Evolutionary conservation across 495 filamentous ascomycete species (phyloP).

Genomic region (Aspergillus haitiensis): DNA sequence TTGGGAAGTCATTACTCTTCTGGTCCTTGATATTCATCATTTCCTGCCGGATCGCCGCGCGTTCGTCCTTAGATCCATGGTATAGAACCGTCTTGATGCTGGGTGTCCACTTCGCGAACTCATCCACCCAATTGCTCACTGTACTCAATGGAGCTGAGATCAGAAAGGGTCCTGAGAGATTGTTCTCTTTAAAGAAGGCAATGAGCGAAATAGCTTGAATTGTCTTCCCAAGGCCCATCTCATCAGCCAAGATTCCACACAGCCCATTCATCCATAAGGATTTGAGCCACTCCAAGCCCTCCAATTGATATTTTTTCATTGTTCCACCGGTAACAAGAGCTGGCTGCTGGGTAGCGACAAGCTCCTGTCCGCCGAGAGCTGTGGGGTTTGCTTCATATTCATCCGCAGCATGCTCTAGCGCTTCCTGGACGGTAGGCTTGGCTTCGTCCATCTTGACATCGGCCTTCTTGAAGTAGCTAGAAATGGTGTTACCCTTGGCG

Average conservation of each 20-base stretch:
- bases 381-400: slow-evolving; percentile 58
- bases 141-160: slow-evolving; percentile 90
- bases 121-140: slow-evolving; percentile 93
- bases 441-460: slow-evolving; percentile 54
- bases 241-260: slow-evolving; percentile 93
- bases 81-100: slow-evolving; percentile 84
- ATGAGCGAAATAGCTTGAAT: slow-evolving; percentile 91
- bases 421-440: slow-evolving; percentile 53
- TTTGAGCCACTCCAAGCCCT: slow-evolving; percentile 90
- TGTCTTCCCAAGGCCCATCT: slow-evolving; percentile 97
- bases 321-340: slow-evolving; percentile 79
- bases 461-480: slow-evolving; percentile 59
- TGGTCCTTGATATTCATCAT: slow-evolving; percentile 60
- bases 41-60: slow-evolving; percentile 66
- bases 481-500: slow-evolving; percentile 46
- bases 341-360: slow-evolving; percentile 82
- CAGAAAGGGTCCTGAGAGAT: slow-evolving; percentile 83
- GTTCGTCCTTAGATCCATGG: slow-evolving; percentile 75
- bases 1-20: slow-evolving; percentile 70
- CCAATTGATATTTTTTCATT: slow-evolving; percentile 92
- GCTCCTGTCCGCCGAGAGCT: slow-evolving; percentile 70
- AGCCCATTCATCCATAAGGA: slow-evolving; percentile 88
- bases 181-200: slow-evolving; percentile 83
- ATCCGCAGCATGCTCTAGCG: slow-evolving; percentile 54
- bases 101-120: slow-evolving; percentile 88